Evolutionary conservation across 2,329 filamentous ascomycete species (phyloP).

Genomic region (Teratosphaeria zuluensis): DNA sequence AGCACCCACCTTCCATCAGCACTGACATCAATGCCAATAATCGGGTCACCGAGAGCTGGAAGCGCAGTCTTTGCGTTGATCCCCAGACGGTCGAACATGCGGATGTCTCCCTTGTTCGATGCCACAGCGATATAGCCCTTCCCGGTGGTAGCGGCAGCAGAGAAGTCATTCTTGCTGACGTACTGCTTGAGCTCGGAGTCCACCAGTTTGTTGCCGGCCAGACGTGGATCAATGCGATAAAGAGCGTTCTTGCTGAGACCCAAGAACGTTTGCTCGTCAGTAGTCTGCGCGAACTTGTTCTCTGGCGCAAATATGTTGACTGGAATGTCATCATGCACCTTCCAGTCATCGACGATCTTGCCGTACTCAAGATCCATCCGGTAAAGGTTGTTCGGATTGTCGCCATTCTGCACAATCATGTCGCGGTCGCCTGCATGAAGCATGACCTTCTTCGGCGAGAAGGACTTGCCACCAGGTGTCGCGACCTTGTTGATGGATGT

Average conservation of each 20-base stretch:
- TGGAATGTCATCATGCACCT: slow-evolving; percentile 90
- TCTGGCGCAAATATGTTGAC: slow-evolving; percentile 88
- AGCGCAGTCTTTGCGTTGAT: slow-evolving; percentile 98
- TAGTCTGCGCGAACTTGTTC: slow-evolving; percentile 97
- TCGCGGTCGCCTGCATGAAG: slow-evolving; percentile 82
- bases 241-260: slow-evolving; percentile 88
- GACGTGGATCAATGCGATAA: slow-evolving; percentile 85
- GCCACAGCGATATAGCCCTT: slow-evolving; percentile 96
- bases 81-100: slow-evolving; percentile 88
- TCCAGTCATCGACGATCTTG: slow-evolving; percentile 98
- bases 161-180: slow-evolving; percentile 93
- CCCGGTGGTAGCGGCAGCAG: slow-evolving; percentile 83
- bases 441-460: slow-evolving; percentile 96
- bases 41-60: slow-evolving; percentile 86
- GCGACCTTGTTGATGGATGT: slow-evolving; percentile 96
- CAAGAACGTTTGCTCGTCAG: slow-evolving; percentile 85
- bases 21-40: slow-evolving; percentile 88
- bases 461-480: slow-evolving; percentile 75
- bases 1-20: slow-evolving; percentile 94
- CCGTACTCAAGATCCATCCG: slow-evolving; percentile 97
- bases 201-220: slow-evolving; percentile 84
- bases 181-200: slow-evolving; percentile 93
- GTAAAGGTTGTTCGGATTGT: slow-evolving; percentile 83
- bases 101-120: slow-evolving; percentile 95
- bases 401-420: slow-evolving; percentile 73